A percentile compares a stretch with the other conserved stretches of the same genome.
Evolutionary conservation across 306 rosid species (phyloP).

Genomic region (Fagus crenata): DNA sequence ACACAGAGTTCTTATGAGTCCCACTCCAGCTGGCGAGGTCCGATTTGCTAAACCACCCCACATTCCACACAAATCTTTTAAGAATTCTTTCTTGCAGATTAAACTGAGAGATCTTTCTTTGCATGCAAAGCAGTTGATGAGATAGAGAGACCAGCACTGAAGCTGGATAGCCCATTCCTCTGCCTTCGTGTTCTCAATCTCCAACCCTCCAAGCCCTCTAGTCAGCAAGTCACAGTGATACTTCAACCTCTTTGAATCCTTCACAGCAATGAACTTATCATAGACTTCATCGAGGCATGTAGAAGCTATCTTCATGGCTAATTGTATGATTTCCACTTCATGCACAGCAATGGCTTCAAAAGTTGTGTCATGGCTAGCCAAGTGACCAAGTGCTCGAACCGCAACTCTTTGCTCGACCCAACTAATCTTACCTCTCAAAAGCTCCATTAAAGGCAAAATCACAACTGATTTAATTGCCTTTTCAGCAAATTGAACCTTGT

Average conservation of each 20-base stretch:
- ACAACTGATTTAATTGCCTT: conserved; percentile 53
- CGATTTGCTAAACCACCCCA: conserved; percentile 57
- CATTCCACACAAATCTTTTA: conserved; percentile 46
- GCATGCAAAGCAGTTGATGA: conserved; percentile 54
- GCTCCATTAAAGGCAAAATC: conserved; percentile 48
- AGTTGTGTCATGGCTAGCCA: conserved; percentile 52
- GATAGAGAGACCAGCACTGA: conserved; percentile 65
- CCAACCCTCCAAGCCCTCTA: conserved; percentile 57
- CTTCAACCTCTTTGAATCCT: conserved; percentile 43
- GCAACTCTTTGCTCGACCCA: conserved; percentile 83
- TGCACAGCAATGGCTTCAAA: conserved; percentile 42
- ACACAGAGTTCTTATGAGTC: conserved; percentile 53
- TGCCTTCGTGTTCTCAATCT: conserved; percentile 56
- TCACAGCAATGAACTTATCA: conserved; percentile 38
- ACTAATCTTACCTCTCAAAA: conserved; percentile 58
- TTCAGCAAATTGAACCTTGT: conserved; percentile 43
- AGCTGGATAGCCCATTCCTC: conserved; percentile 74
- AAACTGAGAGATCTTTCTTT: conserved; percentile 46
- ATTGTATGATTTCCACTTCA: conserved; percentile 45
- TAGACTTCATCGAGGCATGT: conserved; percentile 47
- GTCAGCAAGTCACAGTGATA: conserved; percentile 62
- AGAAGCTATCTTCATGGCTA: conserved; percentile 44
- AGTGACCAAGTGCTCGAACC: conserved; percentile 61
- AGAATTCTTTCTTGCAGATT: conserved; percentile 50
- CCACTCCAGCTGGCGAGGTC: conserved; percentile 58